These are phyloP conservation scores for Yarrowia sp. DNA, from an alignment of 805 yeast genomes.

Conservation along the genomic window DNA sequence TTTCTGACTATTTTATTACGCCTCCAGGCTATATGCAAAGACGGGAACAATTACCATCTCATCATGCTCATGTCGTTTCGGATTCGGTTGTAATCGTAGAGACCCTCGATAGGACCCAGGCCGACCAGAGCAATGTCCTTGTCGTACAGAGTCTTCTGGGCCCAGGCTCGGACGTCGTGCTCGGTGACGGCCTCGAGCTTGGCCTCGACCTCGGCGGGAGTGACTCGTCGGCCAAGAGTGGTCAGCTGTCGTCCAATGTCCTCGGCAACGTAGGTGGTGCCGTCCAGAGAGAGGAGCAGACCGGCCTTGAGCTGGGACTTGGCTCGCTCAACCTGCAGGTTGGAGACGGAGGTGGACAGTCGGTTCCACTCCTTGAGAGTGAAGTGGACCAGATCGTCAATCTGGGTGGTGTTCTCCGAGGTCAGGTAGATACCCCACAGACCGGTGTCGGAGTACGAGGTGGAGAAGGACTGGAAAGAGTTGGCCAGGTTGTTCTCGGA, in stretches of 20 bases:
- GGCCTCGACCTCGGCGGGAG: constrained; percentile 70
- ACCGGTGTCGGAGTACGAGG: constrained; percentile 96
- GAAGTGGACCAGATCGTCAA: constrained; percentile 67
- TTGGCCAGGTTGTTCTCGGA: constrained; percentile 71
- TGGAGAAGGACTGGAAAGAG: constrained; percentile 93
- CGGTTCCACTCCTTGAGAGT: constrained; percentile 86
- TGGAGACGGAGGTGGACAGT: constrained; percentile 73
- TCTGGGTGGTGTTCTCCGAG: constrained; percentile 67
- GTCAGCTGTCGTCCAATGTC: constrained; percentile 97
- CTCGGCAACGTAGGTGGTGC: constrained; percentile 93
- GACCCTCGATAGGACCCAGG: constrained; percentile 69
- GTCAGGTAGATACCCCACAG: constrained; percentile 95
- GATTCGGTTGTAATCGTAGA: constrained; percentile 66
- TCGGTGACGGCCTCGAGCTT: constrained; percentile 74
- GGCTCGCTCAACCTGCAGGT: constrained; percentile 87
- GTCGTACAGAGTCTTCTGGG: constrained; percentile 70
- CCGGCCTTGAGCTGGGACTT: constrained; percentile 95
- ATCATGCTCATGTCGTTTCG: constrained; percentile 46
- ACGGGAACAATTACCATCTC: constrained; percentile 36
- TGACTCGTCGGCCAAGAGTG: constrained; percentile 77
- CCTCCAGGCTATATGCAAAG: constrained; percentile 20
- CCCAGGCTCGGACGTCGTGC: constrained; percentile 82
- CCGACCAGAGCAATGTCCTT: constrained; percentile 91
- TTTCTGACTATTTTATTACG: constrained; percentile 21
- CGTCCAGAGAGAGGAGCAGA: constrained; percentile 81